Evolutionary conservation across 1,139 yeast genomes (phyloP), one percentile per base, ranked within the genome.

Genomic region (Saccharomyces hybrid): DNA sequence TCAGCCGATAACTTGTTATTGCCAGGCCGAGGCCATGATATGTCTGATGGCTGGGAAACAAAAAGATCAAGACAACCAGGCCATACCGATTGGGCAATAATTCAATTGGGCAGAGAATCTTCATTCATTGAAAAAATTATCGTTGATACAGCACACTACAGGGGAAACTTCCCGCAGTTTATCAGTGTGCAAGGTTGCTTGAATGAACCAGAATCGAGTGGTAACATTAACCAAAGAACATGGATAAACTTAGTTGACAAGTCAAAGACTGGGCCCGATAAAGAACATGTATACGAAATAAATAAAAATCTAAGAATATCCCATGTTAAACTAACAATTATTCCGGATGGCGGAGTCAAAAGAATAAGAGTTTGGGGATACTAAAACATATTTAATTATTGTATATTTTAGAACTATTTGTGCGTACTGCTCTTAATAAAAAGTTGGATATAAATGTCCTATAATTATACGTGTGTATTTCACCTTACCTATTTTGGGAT

Each of bases 11-110:
- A 91, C 72, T 76, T 91, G 61, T 74, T 91, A 55, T 77, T 93
- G 56, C 96, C 97, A 3, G 98, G 98, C 11, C 81, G 97, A 58
- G 98, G 98, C 50, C 81, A 78, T 62, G 96, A 91, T 70, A 91
- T 93, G 98, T 83, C 95, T 50, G 97, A 93, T 66, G 98, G 98
- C 14, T 91, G 98, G 98, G 98, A 91, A 71, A 91, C 98, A n/a
- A 82, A 82, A 62, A 81, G 98, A 68, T 88, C 96, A 1, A 80
- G 98, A 69, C 78, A 74, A 20, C 80, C 84, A 3, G 91, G 88
- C 47, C 98, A 91, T 69, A 83, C 79, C 44, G 98, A 91, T 74
- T 91, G 97, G 96, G 96, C 82, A 2, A 79, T 88, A 52, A 78
- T 91, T 55, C 81, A 84, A 63, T 79, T 91, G 55, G 97, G 96